Percentiles rank a stretch among this genome's conserved stretches.
These are phyloP conservation scores for Alternaria postmessia DNA, from an alignment of 2,329 filamentous ascomycete species.

Conservation along the genomic window DNA sequence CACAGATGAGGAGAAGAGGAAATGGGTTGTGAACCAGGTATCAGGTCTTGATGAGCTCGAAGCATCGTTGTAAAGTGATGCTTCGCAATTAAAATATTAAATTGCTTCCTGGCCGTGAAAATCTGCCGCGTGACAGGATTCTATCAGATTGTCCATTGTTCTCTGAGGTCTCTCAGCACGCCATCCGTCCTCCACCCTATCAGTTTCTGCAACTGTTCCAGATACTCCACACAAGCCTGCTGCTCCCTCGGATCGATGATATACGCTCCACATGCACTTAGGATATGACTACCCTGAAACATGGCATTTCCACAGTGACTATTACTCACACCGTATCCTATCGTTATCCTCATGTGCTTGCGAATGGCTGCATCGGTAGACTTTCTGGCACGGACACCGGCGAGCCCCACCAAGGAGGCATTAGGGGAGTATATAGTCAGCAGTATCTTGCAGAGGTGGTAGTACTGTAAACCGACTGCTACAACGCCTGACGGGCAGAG, in stretches of 20 bases:
- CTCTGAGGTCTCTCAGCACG: slow-evolving; percentile 31
- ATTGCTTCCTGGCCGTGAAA: not conserved
- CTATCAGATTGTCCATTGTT: slow-evolving; percentile 30
- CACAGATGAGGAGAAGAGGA: slow-evolving; percentile 55
- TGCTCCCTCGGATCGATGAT: slow-evolving; percentile 36
- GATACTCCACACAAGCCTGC: slow-evolving; percentile 39
- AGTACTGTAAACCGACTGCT: slow-evolving; percentile 41
- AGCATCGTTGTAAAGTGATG: slow-evolving; percentile 24
- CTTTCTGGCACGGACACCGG: slow-evolving; percentile 36
- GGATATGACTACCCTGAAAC: slow-evolving; percentile 43
- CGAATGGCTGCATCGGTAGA: slow-evolving; percentile 36
- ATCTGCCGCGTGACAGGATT: not conserved
- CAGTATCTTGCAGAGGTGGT: slow-evolving; percentile 43
- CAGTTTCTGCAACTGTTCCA: slow-evolving; percentile 28
- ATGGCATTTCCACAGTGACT: slow-evolving; percentile 40
- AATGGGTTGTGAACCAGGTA: slow-evolving; percentile 54
- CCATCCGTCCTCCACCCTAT: slow-evolving; percentile 43
- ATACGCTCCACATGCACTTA: slow-evolving; percentile 42
- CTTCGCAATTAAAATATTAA: not conserved
- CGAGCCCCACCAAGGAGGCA: slow-evolving; percentile 34
- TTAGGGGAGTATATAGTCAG: slow-evolving; percentile 42
- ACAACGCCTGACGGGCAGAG: slow-evolving; percentile 36
- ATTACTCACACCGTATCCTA: slow-evolving; percentile 41
- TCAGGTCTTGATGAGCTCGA: slow-evolving; percentile 44
- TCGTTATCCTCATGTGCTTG: slow-evolving; percentile 40